Evolutionary conservation across 192 early-diverging fungal genomes (phyloP), one percentile per base, ranked within the genome.

Genomic region (Coemansia sp.): DNA sequence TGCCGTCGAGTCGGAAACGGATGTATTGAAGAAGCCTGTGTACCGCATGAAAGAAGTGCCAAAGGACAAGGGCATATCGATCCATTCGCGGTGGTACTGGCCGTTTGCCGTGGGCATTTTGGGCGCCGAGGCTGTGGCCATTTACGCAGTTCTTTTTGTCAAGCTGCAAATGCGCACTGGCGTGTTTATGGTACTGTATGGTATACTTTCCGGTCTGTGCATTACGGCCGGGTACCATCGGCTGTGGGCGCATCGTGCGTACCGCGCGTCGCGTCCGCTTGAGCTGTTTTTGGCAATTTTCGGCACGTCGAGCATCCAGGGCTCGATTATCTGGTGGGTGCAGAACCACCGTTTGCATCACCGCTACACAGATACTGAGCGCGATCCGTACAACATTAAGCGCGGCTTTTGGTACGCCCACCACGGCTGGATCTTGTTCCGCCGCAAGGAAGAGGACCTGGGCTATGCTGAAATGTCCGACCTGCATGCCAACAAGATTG

Each of bases 181-280:
- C 1, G 37, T 70, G 14, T 82, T 75, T 39, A 27, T 76, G 73
- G 27, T 73, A n/a, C 45, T 76, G 10, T 79, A 79, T 53, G 93
- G 93, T 66, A 87, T 86, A 56, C 64, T 86, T 47, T 94, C 92
- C 11, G 94, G 92, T 0, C 73, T 95, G 32, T 94, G 95, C 38
- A 90, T 94, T 62, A 94, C 92, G n/a, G 92, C 90, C 41, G 92
- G 92, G 43, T 92, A 94, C 72, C 92, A 94, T 70, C 86, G 92
- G 32, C 78, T 88, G 49, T 94, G 89, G 89, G 83, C 88, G 25
- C 92, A 94, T 75, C 81, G 88, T 38, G 69, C 91, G 11, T 94
- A 92, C 72, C 83, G 64, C 49, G 90, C 88, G 29, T 83, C 84
- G 14, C 66, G 62, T 25, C 81, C 77, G 1, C 79, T 91, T 63